Evolutionary conservation across 83 land plant species (phyloP), one percentile per base, ranked within the genome.

Genomic region (Larix sibirica): DNA sequence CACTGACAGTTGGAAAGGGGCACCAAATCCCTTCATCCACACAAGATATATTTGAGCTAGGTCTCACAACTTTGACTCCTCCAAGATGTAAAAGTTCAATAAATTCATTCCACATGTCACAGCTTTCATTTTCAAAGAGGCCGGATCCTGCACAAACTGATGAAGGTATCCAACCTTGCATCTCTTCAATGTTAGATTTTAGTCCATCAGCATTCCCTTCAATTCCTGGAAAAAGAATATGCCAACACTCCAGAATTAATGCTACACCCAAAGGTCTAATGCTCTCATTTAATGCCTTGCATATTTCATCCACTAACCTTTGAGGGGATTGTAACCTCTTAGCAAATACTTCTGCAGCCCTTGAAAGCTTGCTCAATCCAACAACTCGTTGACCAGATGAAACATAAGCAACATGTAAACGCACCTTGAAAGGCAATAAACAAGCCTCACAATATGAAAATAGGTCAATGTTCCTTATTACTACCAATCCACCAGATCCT

Each of bases 391-490:
- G 85, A 4, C 88, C 88, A 21, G 90, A 88, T 12, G 97, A 91
- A 17, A 95, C 85, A 54, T 93, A 95, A 44, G 92, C 95, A 10
- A 95, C 87, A 80, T 93, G 95, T 75, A 94, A 93, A 20, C 89
- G 82, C 9, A 91, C 83, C 21, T 87, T 86, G 77, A 95, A 95
- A 14, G 97, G 97, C 24, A 95, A 87, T 80, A 95, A 88, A 83
- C 97, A 95, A 7, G 92, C 87, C 65, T 88, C 94, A 83, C 97
- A 95, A 56, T 90, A 88, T 0, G 97, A 91, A 81, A 89, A 95
- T 16, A 88, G 83, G 63, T 91, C 87, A 28, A 93, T 85, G 79
- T 88, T 94, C 12, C 94, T 88, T 66, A 95, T 92, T 77, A 93
- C 85, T 31, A 95, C 97, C 85, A 93, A 86, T 50, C 95, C 95